Base-by-base conservation (phyloP, 2,329 filamentous ascomycete species). In the Neofusicoccum ribis region DNA sequence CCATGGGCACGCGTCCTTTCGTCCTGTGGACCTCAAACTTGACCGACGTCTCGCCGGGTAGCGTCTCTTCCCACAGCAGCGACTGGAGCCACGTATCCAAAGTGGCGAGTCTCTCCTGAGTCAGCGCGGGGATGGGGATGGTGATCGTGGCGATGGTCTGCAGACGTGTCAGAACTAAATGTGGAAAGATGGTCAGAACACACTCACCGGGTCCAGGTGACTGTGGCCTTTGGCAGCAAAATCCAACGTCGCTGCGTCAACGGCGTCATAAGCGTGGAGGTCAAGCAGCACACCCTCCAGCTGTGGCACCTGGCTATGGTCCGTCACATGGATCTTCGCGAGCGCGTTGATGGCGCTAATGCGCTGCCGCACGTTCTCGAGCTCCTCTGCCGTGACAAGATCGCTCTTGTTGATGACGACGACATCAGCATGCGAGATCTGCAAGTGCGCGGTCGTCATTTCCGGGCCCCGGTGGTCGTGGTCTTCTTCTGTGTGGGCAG, bases 401-500 rank as follows among this genome's bases (percentile, higher is more conserved):
- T 99, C 95, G 3, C 89, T 84, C 77, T 99, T 99, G 80, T 99
- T 99, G 70, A 99, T 87, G 44, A 99, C 87, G 50, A 99, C 86
- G 8, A 98, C 92, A 78, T 99, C 95, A 6, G 95, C 95, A 72
- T 99, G 94, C 1, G 93, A 97, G 67, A 99, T 96, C 73, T 99
- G 95, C 54, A 98, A 85, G 77, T 99, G 95, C 0, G 95, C 95
- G 2, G 92, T 97, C 0, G 94, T 97, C 78, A 97, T 86, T 8
- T 93, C 79, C 0, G 91, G 89, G 0, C 89, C 89, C 54, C 72
- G 76, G 1, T 83, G 81, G 15, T 83, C 79, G 14, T 78, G 73
- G 15, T 70, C 71, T 44, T 82, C 71, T 17, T 85, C 79, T 65
- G 86, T 82, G 15, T 63, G 82, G 84, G 0, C 83, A 76, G 3